Conservation (phyloP, 2,329 filamentous ascomycete species). For the Periconia sp. region DNA sequence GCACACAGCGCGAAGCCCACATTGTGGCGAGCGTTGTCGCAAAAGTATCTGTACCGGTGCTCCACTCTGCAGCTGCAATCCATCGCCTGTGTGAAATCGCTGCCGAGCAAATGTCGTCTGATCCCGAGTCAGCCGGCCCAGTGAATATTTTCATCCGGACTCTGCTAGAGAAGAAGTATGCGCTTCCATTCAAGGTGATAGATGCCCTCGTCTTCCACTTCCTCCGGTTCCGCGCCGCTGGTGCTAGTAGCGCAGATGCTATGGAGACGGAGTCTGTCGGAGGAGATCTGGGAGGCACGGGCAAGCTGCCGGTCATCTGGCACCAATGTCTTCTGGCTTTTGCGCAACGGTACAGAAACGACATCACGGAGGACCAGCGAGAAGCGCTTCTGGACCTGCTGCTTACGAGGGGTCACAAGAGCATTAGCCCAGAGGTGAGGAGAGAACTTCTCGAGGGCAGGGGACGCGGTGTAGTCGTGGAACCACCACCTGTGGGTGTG, state of each 20-base stretch:
- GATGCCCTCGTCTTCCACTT: constrained; percentile 98
- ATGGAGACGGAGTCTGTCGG: constrained; percentile 53
- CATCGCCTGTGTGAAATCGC: constrained; percentile 94
- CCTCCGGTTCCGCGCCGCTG: constrained; percentile 79
- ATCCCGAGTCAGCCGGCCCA: constrained; percentile 85
- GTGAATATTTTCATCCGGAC: constrained; percentile 96
- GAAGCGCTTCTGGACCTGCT: constrained; percentile 90
- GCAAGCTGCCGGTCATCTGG: constrained; percentile 89
- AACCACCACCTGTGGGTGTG: constrained; percentile 64
- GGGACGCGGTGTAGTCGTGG: constrained; percentile 76
- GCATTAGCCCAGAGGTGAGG: constrained; percentile 89
- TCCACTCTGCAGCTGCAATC: constrained; percentile 90
- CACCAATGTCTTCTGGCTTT: constrained; percentile 93
- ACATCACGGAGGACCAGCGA: constrained; percentile 93
- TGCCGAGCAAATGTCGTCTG: constrained; percentile 82
- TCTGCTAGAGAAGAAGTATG: constrained; percentile 95
- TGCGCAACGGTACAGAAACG: constrained; percentile 91
- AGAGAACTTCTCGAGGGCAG: constrained; percentile 87
- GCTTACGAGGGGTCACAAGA: constrained; percentile 80
- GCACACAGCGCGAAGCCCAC: constrained; percentile 87
- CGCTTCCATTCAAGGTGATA: constrained; percentile 90
- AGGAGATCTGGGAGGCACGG: constrained; percentile 53
- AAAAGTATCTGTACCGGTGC: constrained; percentile 83
- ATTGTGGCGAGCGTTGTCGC: constrained; percentile 88
- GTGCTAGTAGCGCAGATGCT: constrained; percentile 64